Percentiles rank a stretch among this genome's conserved stretches.
These are phyloP conservation scores for Fusarium circinatum DNA, from an alignment of 2,329 filamentous ascomycete species.

Conservation along the genomic window DNA sequence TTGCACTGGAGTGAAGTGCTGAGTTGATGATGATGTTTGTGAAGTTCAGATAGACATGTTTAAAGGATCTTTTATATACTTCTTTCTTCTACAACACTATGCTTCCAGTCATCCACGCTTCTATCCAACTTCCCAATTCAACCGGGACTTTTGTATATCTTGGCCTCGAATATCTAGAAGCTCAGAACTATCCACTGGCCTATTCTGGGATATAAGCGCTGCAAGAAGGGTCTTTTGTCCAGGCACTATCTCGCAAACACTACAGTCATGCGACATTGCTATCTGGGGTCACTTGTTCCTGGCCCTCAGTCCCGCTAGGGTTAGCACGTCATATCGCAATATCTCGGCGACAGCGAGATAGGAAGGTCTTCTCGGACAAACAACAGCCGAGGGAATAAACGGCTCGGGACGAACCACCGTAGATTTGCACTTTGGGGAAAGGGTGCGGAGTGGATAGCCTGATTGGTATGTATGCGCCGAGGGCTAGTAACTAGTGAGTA, in stretches of 20 bases:
- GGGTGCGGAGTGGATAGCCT: constrained; percentile 1
- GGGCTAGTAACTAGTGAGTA: background rate
- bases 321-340: constrained; percentile 3
- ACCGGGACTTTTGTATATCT: constrained; percentile 20
- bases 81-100: background rate
- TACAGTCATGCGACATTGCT: constrained; percentile 1
- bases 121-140: constrained; percentile 19
- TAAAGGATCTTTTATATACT: constrained; percentile 2
- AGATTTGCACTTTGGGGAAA: background rate
- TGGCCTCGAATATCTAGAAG: background rate
- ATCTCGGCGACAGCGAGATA: constrained; percentile 3
- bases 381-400: constrained; percentile 3
- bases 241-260: background rate
- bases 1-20: background rate
- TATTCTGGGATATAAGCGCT: background rate
- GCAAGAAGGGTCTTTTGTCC: constrained; percentile 21
- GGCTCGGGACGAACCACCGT: constrained; percentile 27
- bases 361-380: constrained; percentile 23
- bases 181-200: background rate
- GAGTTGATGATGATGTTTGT: background rate
- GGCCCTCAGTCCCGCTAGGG: background rate
- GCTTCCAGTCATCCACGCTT: background rate
- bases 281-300: background rate
- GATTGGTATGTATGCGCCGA: background rate
- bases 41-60: background rate